Base-by-base conservation (phyloP, 2,329 filamentous ascomycete species). In the Cordyceps cateniannulata region DNA sequence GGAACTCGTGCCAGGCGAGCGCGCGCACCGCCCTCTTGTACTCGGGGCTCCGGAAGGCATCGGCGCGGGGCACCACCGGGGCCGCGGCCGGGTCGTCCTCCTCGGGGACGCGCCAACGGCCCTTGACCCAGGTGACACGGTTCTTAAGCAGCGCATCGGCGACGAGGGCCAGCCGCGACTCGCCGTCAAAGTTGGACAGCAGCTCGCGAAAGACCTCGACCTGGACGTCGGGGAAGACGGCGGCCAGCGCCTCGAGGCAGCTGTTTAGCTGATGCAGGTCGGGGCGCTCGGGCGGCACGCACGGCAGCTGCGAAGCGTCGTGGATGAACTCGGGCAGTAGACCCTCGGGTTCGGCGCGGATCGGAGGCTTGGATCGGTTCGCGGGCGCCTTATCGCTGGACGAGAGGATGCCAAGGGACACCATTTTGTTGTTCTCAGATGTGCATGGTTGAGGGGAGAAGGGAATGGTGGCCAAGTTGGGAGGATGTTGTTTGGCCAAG, bases 191-290 rank as follows among this genome's bases (percentile, higher is more conserved):
- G 68, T 80, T 88, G 44, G 81, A 76, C 53, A 95, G 83, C 83
- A 95, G 89, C 76, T 93, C 90, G 49, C 90, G 84, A 69, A 95
- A 91, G 20, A 93, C 90, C 66, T 93, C 89, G 62, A 90, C 80
- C 72, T 91, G 88, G n/a, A 93, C 79, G 72, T 93, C 85, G 29
- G 90, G 90, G 65, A 95, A 95, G 9, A 93, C 81, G 52, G 84
- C 84, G 24, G 85, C 84, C 48, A 95, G 81, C 14, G 81, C 84
- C 63, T 84, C 82, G 64, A 95, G 83, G 66, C 85, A 82, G 55
- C 79, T 78, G 75, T 93, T 93, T 53, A 93, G 80, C 62, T 88
- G 84, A 65, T 83, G 79, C 25, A 92, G 79, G 67, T 91, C 83
- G 44, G 83, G 81, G 40, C 81, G 76, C 62, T 87, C 83, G 65